Conservation (phyloP, 2,329 filamentous ascomycete genomes). For the Ilyonectria robusta region DNA sequence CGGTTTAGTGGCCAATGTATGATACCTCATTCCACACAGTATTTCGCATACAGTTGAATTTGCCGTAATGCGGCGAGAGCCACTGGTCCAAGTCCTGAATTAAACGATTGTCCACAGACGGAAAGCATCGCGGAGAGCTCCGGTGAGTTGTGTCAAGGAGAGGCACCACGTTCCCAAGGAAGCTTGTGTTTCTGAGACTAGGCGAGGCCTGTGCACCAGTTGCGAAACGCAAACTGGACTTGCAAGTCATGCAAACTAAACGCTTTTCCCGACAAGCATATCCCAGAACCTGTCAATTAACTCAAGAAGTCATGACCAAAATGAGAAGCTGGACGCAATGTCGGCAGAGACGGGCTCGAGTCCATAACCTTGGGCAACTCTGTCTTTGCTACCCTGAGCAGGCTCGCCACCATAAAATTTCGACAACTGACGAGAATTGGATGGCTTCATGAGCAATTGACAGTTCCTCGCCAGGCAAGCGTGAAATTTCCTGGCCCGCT, state of each 20-base stretch:
- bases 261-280: not conserved
- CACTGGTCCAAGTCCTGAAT: not conserved
- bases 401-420: not conserved
- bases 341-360: not conserved
- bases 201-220: conserved; percentile 3
- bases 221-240: conserved; percentile 34
- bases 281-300: not conserved
- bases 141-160: not conserved
- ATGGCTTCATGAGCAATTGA: not conserved
- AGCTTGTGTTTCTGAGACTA: not conserved
- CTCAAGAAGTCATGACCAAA: not conserved
- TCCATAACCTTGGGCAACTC: not conserved
- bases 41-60: not conserved
- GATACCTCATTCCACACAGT: not conserved
- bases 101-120: no score
- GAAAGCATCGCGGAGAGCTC: not conserved
- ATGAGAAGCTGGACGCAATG: not conserved
- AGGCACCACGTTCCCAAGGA: no score
- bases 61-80: not conserved
- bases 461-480: not conserved
- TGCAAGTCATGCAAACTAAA: conserved; percentile 10
- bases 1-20: not conserved
- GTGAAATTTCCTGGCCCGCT: not conserved
- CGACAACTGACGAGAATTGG: not conserved
- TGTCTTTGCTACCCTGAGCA: not conserved